These are phyloP conservation scores for Narthecium ossifragum DNA, from an alignment of 106 monocot species.

Conservation along the genomic window DNA sequence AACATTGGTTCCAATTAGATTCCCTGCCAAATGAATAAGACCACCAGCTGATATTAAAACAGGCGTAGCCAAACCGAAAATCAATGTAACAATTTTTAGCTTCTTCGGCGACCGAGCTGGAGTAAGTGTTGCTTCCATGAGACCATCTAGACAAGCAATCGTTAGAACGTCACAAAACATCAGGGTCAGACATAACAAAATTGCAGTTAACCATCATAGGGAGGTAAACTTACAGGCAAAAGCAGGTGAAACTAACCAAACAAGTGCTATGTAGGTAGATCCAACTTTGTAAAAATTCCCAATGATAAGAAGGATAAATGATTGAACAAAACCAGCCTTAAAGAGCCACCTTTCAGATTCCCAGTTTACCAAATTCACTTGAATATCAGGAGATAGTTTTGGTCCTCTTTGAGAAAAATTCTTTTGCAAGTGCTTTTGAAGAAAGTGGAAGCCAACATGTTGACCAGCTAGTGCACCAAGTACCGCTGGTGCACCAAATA, in stretches of 20 bases:
- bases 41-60: conserved; percentile 57
- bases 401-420: conserved; percentile 18
- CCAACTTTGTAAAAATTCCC: conserved; percentile 61
- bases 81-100: conserved; percentile 64
- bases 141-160: conserved; percentile 62
- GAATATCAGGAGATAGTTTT: conserved; percentile 8
- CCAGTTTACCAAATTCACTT: conserved; percentile 37
- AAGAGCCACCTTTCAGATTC: conserved; percentile 98
- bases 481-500: conserved; percentile 89
- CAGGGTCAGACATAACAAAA: background rate
- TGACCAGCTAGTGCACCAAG: conserved; percentile 87
- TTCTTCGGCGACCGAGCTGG: conserved; percentile 61
- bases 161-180: background rate
- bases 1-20: conserved; percentile 44
- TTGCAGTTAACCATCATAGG: conserved; percentile 1
- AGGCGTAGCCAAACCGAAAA: conserved; percentile 55
- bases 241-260: conserved; percentile 91
- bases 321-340: conserved; percentile 88
- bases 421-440: conserved; percentile 43
- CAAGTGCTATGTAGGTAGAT: conserved; percentile 73
- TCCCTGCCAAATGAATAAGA: conserved; percentile 45
- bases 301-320: conserved; percentile 63
- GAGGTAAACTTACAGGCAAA: conserved; percentile 70
- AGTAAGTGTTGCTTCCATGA: conserved; percentile 93
- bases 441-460: conserved; percentile 69